Conservation (phyloP, 495 filamentous ascomycete genomes). For the Penicillium diatomitis region DNA sequence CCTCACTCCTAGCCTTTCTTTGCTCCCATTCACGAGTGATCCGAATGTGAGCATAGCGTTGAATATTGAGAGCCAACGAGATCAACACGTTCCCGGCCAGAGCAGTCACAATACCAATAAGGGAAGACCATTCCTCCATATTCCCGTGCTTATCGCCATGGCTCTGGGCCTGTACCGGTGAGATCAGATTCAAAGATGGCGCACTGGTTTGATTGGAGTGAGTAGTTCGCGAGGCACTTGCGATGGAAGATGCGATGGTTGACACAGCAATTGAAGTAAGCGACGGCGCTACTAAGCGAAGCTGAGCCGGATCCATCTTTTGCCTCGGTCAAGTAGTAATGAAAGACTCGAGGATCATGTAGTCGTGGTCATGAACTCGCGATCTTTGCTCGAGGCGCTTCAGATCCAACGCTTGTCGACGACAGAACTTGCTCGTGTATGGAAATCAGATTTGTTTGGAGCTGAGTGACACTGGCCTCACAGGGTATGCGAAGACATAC, state of each 20-base stretch:
- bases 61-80: constrained; percentile 89
- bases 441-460: background rate
- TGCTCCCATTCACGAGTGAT: constrained; percentile 54
- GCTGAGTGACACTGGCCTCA: background rate
- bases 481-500: no score
- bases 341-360: background rate
- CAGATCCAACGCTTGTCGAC: no score
- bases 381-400: constrained; percentile 3
- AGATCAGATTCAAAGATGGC: constrained; percentile 10
- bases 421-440: no score
- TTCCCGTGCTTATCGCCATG: constrained; percentile 35
- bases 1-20: constrained; percentile 33
- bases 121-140: constrained; percentile 72
- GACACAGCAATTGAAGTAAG: constrained; percentile 22
- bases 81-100: constrained; percentile 89
- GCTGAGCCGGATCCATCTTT: constrained; percentile 14
- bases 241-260: constrained; percentile 15
- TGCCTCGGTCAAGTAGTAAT: background rate
- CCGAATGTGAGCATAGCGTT: constrained; percentile 88
- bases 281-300: constrained; percentile 14
- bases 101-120: constrained; percentile 90
- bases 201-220: constrained; percentile 6
- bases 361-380: background rate
- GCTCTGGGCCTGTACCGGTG: constrained; percentile 8
- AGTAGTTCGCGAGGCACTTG: constrained; percentile 7